Percentiles rank a stretch among this genome's conserved stretches.
Evolutionary conservation across 2,329 filamentous ascomycete species (phyloP).

Genomic region (Gaeumannomyces tritici): DNA sequence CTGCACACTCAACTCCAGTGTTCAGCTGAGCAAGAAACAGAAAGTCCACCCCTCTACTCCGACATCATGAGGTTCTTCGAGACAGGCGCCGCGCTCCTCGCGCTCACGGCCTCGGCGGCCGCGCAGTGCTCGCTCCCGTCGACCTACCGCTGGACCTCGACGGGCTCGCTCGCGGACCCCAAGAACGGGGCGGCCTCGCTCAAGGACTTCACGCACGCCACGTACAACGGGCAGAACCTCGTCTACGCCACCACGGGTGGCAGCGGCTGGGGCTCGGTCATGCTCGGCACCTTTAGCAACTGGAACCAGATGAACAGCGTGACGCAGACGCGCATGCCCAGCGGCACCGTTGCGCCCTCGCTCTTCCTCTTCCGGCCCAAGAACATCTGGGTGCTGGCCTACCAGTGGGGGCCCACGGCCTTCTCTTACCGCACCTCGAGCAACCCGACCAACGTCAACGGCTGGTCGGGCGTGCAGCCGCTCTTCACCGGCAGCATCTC

Average conservation of each 20-base stretch:
- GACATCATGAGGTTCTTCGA: conserved; percentile 3
- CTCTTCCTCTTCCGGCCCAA: conserved; percentile 55
- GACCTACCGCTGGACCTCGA: conserved; percentile 45
- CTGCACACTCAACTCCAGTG: background rate
- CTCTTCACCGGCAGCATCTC: conserved; percentile 48
- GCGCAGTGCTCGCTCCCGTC: conserved; percentile 40
- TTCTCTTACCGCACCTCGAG: conserved; percentile 52
- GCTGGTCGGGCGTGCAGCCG: conserved; percentile 43
- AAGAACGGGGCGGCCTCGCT: conserved; percentile 44
- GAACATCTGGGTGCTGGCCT: conserved; percentile 53
- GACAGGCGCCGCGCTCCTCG: conserved; percentile 8
- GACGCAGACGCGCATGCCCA: conserved; percentile 40
- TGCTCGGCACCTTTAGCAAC: conserved; percentile 43
- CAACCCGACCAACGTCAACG: conserved; percentile 46
- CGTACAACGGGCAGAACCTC: conserved; percentile 48
- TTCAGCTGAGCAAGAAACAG: background rate
- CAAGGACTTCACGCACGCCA: conserved; percentile 51
- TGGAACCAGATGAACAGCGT: conserved; percentile 41
- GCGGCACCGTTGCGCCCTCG: conserved; percentile 44
- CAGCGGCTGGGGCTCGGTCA: conserved; percentile 45
- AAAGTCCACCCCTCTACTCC: too few species aligned
- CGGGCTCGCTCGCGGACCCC: conserved; percentile 37
- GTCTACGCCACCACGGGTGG: conserved; percentile 45
- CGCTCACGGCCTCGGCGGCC: conserved; percentile 11
- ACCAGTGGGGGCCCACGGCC: conserved; percentile 51